These are phyloP conservation scores for Epichloe glyceriae DNA, from an alignment of 2,329 filamentous ascomycete species.

Conservation along the genomic window DNA sequence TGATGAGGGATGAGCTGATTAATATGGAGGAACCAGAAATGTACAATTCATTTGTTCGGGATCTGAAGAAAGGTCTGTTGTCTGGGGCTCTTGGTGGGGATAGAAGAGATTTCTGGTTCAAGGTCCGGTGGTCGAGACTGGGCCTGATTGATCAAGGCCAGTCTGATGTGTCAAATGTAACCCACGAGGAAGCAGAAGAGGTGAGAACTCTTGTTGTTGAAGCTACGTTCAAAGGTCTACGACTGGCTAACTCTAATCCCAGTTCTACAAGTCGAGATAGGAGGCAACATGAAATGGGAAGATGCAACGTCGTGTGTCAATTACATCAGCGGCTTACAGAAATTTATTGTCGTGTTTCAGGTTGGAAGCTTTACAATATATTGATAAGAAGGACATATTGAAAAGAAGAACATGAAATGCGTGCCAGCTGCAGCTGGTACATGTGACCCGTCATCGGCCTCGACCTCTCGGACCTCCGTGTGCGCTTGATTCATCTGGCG, in stretches of 20 bases:
- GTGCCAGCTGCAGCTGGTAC: not conserved
- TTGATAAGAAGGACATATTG: not conserved
- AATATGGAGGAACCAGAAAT: slow-evolving; percentile 60
- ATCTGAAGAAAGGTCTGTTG: slow-evolving; percentile 60
- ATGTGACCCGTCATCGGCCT: not conserved
- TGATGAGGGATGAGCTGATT: slow-evolving; percentile 65
- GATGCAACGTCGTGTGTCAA: not conserved
- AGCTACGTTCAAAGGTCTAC: not conserved
- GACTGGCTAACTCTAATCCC: slow-evolving; percentile 12
- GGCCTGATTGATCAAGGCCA: slow-evolving; percentile 58
- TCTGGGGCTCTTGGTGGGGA: slow-evolving; percentile 62
- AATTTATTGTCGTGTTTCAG: no score
- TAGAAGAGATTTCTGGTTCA: slow-evolving; percentile 71
- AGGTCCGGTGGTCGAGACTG: slow-evolving; percentile 51
- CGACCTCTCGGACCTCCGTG: not conserved
- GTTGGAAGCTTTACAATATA: not conserved
- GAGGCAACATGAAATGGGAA: not conserved
- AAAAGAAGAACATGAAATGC: not conserved
- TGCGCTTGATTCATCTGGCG: not conserved
- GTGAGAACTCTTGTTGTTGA: slow-evolving; percentile 20
- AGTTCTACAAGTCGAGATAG: slow-evolving; percentile 26
- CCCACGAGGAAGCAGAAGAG: slow-evolving; percentile 56
- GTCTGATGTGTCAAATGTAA: slow-evolving; percentile 52
- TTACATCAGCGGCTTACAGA: not conserved
- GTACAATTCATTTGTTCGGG: slow-evolving; percentile 62